Evolutionary conservation across 2,329 filamentous ascomycete species (phyloP), one percentile per base, ranked within the genome.

Genomic region (Nakataea oryzae): DNA sequence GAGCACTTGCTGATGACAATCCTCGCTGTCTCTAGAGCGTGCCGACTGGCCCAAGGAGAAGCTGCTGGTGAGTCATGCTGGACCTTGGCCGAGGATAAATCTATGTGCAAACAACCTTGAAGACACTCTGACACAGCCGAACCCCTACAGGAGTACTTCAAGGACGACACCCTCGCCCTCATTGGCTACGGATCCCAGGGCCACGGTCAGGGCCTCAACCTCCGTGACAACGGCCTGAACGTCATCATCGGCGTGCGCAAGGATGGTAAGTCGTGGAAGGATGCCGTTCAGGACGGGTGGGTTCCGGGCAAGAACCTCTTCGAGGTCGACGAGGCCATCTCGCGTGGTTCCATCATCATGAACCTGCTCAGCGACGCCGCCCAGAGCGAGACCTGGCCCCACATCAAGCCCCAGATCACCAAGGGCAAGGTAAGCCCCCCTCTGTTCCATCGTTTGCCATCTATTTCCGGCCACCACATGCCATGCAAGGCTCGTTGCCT

Each of bases 181-280:
- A 99, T 99, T 79, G 95, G 95, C 77, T 99, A 99, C 81, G 95
- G 83, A 73, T 97, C 93, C 67, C 93, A 97, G 83, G 95, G 95
- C 73, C 95, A 99, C 85, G 95, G 95, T 70, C 95, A 99, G 83
- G 96, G 95, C 77, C 91, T 99, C 67, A 99, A 99, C 87, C 90
- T 99, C 76, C 93, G 95, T 80, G 95, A 99, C 86, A 97, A 99
- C 82, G 95, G 95, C 76, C 86, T 99, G 71, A 97, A 97, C 79
- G 95, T 99, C 80, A 97, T 99, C 75, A 85, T 99, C 72, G 95
- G 95, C 84, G 95, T 99, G 75, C 90, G 95, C 75, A 97, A 97
- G 89, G 89, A 95, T 79, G 95, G 95, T 76, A 87, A 93, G 76
- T 97, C 95, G 71, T 99, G 95, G 95, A 92, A 96, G 81, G 95